A percentile compares a stretch with the other conserved stretches of the same genome.
Evolutionary conservation across 768 basidiomycete species (phyloP).

Genomic region (Crucibulum laeve): DNA sequence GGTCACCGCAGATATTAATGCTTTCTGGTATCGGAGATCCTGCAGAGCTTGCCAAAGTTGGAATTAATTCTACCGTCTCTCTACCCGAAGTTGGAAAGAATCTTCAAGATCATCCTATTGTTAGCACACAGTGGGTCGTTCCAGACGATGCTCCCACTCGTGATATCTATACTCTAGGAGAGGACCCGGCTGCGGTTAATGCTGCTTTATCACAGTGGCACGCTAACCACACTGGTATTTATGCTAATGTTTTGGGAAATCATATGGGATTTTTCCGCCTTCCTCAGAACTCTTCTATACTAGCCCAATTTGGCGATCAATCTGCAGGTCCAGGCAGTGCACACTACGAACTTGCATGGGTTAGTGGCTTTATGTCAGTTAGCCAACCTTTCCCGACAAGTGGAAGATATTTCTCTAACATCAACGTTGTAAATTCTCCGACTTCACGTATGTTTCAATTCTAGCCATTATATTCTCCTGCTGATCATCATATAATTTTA

Average conservation of each 20-base stretch:
- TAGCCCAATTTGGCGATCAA: background rate
- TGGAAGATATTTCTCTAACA: no score
- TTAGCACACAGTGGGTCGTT: background rate
- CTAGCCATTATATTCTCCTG: background rate
- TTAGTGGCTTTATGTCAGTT: no score
- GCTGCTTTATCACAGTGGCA: background rate
- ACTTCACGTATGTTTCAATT: background rate
- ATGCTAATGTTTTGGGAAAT: background rate
- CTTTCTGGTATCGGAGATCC: constrained; percentile 1
- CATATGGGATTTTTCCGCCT: background rate
- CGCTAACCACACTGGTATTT: background rate
- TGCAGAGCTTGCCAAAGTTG: background rate
- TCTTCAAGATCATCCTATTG: background rate
- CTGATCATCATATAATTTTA: background rate
- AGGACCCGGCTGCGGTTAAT: background rate
- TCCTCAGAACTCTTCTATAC: background rate
- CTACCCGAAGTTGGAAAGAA: background rate
- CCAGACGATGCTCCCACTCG: no score
- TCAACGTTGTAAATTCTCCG: background rate
- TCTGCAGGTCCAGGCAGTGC: background rate
- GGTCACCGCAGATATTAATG: constrained; percentile 3
- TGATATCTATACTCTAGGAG: background rate
- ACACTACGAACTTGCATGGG: background rate
- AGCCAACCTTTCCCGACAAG: no score
- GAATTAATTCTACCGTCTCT: constrained; percentile 17